These are phyloP conservation scores for Botrytis medusae DNA, from an alignment of 2,329 filamentous ascomycete species.

Conservation along the genomic window DNA sequence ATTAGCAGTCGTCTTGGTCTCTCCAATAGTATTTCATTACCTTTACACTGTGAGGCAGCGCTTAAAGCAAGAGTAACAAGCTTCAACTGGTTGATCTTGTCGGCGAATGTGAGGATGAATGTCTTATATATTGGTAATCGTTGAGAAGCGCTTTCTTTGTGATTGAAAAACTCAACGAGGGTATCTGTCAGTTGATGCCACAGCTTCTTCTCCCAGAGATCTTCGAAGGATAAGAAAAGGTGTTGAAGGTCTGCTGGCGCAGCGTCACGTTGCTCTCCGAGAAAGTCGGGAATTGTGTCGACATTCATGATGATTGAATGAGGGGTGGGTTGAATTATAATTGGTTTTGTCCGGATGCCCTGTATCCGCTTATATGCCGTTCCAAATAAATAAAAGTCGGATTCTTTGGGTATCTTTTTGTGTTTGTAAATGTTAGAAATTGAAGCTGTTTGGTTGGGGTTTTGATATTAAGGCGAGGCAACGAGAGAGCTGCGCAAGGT, in stretches of 20 bases:
- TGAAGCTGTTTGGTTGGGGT: conserved; percentile 16
- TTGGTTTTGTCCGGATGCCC: not conserved
- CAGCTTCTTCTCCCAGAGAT: conserved; percentile 96
- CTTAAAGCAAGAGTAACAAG: conserved; percentile 87
- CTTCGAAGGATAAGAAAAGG: conserved; percentile 88
- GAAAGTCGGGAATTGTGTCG: conserved; percentile 88
- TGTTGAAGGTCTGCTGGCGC: conserved; percentile 86
- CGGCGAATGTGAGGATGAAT: conserved; percentile 94
- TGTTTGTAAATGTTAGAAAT: conserved; percentile 13
- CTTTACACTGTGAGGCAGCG: conserved; percentile 80
- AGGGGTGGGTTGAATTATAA: not conserved
- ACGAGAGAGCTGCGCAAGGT: conserved; percentile 24
- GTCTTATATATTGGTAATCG: conserved; percentile 88
- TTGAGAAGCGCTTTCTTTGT: conserved; percentile 76
- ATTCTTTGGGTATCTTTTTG: conserved; percentile 16
- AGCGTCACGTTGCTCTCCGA: conserved; percentile 83
- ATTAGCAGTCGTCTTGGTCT: conserved; percentile 22
- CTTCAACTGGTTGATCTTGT: conserved; percentile 99
- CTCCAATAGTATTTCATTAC: conserved; percentile 45
- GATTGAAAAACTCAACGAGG: conserved; percentile 83
- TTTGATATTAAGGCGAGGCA: conserved; percentile 24
- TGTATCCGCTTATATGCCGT: not conserved
- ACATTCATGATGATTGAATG: conserved; percentile 63
- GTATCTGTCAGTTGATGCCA: conserved; percentile 97
- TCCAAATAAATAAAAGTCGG: not conserved